Base-by-base conservation (phyloP, 2,329 filamentous ascomycete genomes). In the Ascosphaera aggregata region DNA sequence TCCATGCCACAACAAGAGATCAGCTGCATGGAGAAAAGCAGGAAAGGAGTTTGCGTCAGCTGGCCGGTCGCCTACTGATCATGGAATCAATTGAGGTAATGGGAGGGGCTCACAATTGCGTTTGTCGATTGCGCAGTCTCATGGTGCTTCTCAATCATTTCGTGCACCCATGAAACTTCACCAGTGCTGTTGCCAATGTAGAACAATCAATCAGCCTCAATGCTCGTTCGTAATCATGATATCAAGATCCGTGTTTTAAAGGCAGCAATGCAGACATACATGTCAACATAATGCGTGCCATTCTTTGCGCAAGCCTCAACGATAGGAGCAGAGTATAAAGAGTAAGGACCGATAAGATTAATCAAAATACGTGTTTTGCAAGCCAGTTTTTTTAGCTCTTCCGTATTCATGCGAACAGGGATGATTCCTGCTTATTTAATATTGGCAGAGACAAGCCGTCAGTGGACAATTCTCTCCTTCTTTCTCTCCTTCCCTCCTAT, bases 221-320 rank as follows among this genome's bases (percentile, higher is more conserved):
- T 24, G n/a, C 37, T 35, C 9, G 22, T 2, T 19, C 18, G 19
- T 30, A 15, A 39, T 11, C 30, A 9, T 9, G 1, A 9, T 5
- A 16, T 8, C 38, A 9, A n/a, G 31, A 8, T 15, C 8, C 30
- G 3, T 15, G 15, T 39, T 5, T 32, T 13, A 8, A 40, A 18
- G 2, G 15, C n/a, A 19, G 36, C 15, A 24, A 32, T 11, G 48
- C 2, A 24, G 37, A n/a, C 58, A 48, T 48, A 65, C 59, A 65
- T 67, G 51, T 78, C 74, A 40, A 78, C 54, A 48, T 78, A 78
- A 51, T 78, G 73, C 3, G 74, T 78, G 4, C 74, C 73, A 45
- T 64, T 67, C 39, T 65, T 60, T 2, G 69, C 72, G 49, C 73
- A 78, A 4, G 73, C 73, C 46, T 72, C 67, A 7, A 79, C 63